Percentiles rank a stretch among this genome's conserved stretches.
Conservation (phyloP, 1,139 yeast species). For the Yamadazyma aaseri region DNA sequence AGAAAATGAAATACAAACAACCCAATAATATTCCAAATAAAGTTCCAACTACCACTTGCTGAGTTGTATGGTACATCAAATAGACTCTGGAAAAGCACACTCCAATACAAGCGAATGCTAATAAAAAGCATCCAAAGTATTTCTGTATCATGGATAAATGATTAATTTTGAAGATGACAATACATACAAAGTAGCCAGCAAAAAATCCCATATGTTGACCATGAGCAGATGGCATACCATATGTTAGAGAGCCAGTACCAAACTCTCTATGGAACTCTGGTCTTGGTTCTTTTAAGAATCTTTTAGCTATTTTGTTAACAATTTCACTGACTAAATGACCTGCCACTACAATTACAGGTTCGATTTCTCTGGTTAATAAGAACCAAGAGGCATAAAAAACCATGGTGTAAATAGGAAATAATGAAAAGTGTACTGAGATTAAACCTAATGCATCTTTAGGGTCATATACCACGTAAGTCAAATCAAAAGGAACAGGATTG, state of each 20-base stretch:
- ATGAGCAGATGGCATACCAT: slow-evolving; percentile 98
- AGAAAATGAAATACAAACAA: slow-evolving; percentile 51
- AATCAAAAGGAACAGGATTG: slow-evolving; percentile 53
- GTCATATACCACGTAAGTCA: slow-evolving; percentile 79
- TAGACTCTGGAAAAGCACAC: slow-evolving; percentile 80
- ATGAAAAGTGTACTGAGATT: slow-evolving; percentile 67
- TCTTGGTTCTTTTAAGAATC: slow-evolving; percentile 65
- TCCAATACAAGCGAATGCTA: slow-evolving; percentile 32
- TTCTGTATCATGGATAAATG: slow-evolving; percentile 22
- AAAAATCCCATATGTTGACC: slow-evolving; percentile 93
- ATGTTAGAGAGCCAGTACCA: slow-evolving; percentile 54
- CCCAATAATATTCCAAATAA: slow-evolving; percentile 64
- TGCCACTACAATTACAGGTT: slow-evolving; percentile 76
- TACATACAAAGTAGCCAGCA: slow-evolving; percentile 59
- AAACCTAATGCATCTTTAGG: slow-evolving; percentile 63
- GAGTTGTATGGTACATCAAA: slow-evolving; percentile 68
- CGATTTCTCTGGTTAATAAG: slow-evolving; percentile 76
- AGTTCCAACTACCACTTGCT: slow-evolving; percentile 76
- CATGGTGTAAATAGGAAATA: slow-evolving; percentile 79
- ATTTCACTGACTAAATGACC: slow-evolving; percentile 85
- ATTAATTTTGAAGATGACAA: slow-evolving; percentile 28
- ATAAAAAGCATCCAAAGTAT: slow-evolving; percentile 20
- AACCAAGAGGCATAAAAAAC: slow-evolving; percentile 85
- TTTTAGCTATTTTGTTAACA: slow-evolving; percentile 67
- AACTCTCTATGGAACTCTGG: slow-evolving; percentile 61